phyloP scores from a whole-genome alignment of 2,329 filamentous ascomycete species.

The Penicillium glabrum region DNA sequence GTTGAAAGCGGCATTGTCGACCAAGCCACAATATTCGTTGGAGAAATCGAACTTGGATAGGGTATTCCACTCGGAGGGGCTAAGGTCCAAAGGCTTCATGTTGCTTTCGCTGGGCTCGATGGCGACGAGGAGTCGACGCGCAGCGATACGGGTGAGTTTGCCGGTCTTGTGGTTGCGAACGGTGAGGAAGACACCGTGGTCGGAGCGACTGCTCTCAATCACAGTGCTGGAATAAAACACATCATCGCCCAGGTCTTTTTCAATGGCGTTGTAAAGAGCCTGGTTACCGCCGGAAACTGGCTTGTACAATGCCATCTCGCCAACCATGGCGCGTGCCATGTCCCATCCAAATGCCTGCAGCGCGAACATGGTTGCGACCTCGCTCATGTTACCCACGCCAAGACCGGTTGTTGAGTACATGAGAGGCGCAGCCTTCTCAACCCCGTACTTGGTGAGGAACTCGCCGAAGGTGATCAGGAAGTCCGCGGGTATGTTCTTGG shows the following conservation, averaged over 20 bases:
- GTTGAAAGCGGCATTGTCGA: conserved; percentile 34
- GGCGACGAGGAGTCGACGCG: conserved; percentile 40
- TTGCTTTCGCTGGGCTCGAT: conserved; percentile 39
- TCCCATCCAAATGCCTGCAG: background rate
- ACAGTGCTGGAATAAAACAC: background rate
- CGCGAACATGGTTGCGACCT: background rate
- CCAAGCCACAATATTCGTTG: conserved; percentile 35
- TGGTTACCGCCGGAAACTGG: background rate
- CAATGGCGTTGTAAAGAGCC: background rate
- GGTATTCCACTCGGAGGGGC: conserved; percentile 29
- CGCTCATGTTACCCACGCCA: background rate
- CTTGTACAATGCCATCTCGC: background rate
- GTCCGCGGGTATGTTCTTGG: conserved; percentile 16
- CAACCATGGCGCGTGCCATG: background rate
- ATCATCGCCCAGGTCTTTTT: background rate
- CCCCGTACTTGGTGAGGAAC: background rate
- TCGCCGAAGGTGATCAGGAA: conserved; percentile 3
- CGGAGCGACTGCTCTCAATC: background rate
- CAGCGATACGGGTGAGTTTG: conserved; percentile 15
- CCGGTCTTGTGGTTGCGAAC: background rate
- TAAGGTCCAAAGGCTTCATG: conserved; percentile 35
- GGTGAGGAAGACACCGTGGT: background rate
- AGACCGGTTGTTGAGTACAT: background rate
- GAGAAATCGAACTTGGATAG: conserved; percentile 38
- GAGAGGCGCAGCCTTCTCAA: background rate